Evolutionary conservation across 179 eudicot genomes (phyloP), one percentile per base, ranked within the genome.

Genomic region (Beta lomatogona): DNA sequence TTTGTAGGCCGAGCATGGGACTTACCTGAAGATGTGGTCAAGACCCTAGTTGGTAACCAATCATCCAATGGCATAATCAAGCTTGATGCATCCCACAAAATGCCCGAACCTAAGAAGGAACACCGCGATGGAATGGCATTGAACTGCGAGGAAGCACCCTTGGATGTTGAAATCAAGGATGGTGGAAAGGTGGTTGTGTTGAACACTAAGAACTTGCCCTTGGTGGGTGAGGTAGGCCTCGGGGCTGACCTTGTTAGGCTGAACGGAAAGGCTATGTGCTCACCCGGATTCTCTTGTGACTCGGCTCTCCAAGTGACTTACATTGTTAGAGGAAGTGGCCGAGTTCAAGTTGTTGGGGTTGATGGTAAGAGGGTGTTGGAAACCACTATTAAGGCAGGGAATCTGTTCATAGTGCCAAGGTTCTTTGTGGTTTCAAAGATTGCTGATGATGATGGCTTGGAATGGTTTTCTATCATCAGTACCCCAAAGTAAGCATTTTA

Each of bases 1-100:
- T 93, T 93, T 74, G 97, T 93, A 65, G 12, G 84, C 86, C 80
- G 98, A 12, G 98, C 98, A n/a, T 93, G 97, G 94, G 94, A 92
- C 78, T 72, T 92, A 67, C 90, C 89, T 0, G 93, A 90, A 55
- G 85, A 82, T 71, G 85, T 84, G 5, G 93, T 77, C 67, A 87
- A 92, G 76, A 87, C 86, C 83, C 90, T 93, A 0, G 93, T 93
- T 3, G 68, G 85, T 19, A 84, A 76, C 45, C 98, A 93, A 80
- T 28, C 89, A 0, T 85, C 86, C 19, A 82, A 75, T 2, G 93
- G 94, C 31, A 91, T 93, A 11, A 89, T 92, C 79, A 90, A 91
- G 88, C 86, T 93, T 4, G 79, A 80, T 25, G 87, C 83, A 14
- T 76, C 88, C 44, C 44, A 82, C 80, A 87, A 89, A 63, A 82